Evolutionary conservation across 169 alveolate genomes (phyloP), one percentile per base, ranked within the genome.

Genomic region (Babesia ovata): DNA sequence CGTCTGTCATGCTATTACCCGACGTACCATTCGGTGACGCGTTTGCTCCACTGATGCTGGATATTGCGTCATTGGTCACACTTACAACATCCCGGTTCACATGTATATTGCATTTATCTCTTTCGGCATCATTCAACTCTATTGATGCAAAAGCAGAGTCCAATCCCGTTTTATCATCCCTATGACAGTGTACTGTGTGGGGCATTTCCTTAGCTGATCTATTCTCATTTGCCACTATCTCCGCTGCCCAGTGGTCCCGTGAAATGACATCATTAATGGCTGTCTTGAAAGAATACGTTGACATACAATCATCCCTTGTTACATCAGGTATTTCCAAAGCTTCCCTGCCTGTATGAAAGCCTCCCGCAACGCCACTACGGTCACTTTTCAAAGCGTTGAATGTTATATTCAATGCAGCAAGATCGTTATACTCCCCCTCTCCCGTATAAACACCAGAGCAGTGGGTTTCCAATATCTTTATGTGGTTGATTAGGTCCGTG

Each of bases 261-360:
- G 50, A 10, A 16, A 62, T 45, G 24, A 11, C 50, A 16, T 50
- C 28, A 8, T 63, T 67, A 6, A 29, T 4, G 39, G 39, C 39
- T 11, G 76, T 29, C 42, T 67, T 67, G 65, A 36, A 67, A 21
- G 76, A 36, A 24, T 52, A 48, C 3, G 45, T 6, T 16, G 76
- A 67, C 6, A 48, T 42, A 13, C 22, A 13, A 16, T 67, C 76
- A 21, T 36, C 76, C 58, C 33, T 63, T 12, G 50, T 63, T 10
- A 45, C 48, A 24, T 63, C 52, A n/a, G 76, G 26, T 16, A 50
- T 10, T 24, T 67, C 76, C 19, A 3, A 29, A 26, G 16, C 17
- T 58, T 67, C 76, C 24, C 59, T n/a, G 24, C 61, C 44, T 8
- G 66, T 67, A 8, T 67, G 53, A 54, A 67, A 67, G 8, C 53